A percentile compares a stretch with the other conserved stretches of the same genome.
These are phyloP conservation scores for Elongisporangium prolatum DNA, from an alignment of 352 stramenopile species.

Conservation along the genomic window DNA sequence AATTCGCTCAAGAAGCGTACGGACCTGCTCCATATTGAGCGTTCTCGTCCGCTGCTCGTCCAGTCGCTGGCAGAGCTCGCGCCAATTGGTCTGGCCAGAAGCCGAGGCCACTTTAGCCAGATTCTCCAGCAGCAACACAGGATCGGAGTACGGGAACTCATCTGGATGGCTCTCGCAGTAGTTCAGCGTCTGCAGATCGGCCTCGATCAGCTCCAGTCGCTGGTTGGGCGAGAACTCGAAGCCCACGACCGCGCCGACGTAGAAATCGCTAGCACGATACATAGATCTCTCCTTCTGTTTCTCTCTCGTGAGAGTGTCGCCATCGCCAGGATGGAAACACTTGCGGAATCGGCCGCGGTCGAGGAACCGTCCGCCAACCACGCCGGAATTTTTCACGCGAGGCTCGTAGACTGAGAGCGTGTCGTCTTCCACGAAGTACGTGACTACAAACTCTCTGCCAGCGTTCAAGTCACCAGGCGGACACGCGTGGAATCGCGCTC, in stretches of 20 bases:
- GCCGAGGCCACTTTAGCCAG: background rate
- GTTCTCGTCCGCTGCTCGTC: background rate
- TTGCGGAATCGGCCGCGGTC: slow-evolving; percentile 71
- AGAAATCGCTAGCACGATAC: slow-evolving; percentile 60
- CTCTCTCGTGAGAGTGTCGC: slow-evolving; percentile 23
- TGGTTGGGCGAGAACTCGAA: slow-evolving; percentile 75
- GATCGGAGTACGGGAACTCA: slow-evolving; percentile 57
- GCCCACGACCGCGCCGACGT: slow-evolving; percentile 54
- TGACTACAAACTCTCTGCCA: slow-evolving; percentile 69
- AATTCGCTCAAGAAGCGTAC: slow-evolving; percentile 7
- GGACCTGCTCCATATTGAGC: background rate
- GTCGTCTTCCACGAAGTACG: slow-evolving; percentile 76
- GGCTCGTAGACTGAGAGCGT: slow-evolving; percentile 78
- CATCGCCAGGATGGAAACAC: slow-evolving; percentile 9
- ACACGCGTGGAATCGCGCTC: slow-evolving; percentile 49
- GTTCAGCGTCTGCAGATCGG: slow-evolving; percentile 67
- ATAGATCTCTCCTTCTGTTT: slow-evolving; percentile 25
- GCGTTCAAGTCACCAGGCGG: slow-evolving; percentile 28
- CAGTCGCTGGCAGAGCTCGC: background rate
- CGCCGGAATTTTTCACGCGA: slow-evolving; percentile 57
- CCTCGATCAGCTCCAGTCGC: slow-evolving; percentile 63
- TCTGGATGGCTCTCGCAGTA: slow-evolving; percentile 75
- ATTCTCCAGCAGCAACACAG: slow-evolving; percentile 3
- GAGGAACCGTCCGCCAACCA: slow-evolving; percentile 63
- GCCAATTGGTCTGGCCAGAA: background rate